phyloP scores from a whole-genome alignment of 2,329 filamentous ascomycete species.

The Alternaria atra region DNA sequence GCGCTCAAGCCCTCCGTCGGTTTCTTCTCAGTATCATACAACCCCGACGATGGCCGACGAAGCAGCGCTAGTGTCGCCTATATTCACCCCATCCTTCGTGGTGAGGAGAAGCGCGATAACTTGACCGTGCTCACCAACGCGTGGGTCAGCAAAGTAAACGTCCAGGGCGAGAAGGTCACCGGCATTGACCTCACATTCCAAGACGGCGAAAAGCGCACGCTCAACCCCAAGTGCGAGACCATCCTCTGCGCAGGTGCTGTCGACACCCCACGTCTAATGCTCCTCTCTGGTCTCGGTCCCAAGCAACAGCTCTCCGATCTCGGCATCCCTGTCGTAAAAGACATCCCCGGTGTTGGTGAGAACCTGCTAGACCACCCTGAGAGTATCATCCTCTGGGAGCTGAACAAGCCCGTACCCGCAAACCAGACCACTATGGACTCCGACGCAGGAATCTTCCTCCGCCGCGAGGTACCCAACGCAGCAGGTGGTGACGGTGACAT shows the following conservation, averaged over 20 bases:
- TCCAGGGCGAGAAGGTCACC: conserved; percentile 73
- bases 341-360: conserved; percentile 70
- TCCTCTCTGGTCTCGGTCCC: conserved; percentile 61
- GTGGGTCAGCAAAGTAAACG: conserved; percentile 84
- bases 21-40: conserved; percentile 91
- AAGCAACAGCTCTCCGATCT: conserved; percentile 58
- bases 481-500: conserved; percentile 75
- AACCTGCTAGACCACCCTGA: conserved; percentile 73
- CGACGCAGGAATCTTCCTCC: conserved; percentile 87
- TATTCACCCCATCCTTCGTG: conserved; percentile 87
- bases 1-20: conserved; percentile 79
- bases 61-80: conserved; percentile 91
- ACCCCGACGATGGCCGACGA: conserved; percentile 84
- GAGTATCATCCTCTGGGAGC: conserved; percentile 77
- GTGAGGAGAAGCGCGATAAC: conserved; percentile 83
- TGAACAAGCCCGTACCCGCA: conserved; percentile 77
- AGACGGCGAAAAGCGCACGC: conserved; percentile 63
- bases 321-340: conserved; percentile 64
- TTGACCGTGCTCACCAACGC: conserved; percentile 86
- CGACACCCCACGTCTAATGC: conserved; percentile 76
- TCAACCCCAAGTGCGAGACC: conserved; percentile 75
- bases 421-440: conserved; percentile 93
- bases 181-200: conserved; percentile 76
- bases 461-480: conserved; percentile 76
- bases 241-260: conserved; percentile 82